Evolutionary conservation across 805 yeast species (phyloP), one percentile per base, ranked within the genome.

Genomic region (Ogataea methanolica): DNA sequence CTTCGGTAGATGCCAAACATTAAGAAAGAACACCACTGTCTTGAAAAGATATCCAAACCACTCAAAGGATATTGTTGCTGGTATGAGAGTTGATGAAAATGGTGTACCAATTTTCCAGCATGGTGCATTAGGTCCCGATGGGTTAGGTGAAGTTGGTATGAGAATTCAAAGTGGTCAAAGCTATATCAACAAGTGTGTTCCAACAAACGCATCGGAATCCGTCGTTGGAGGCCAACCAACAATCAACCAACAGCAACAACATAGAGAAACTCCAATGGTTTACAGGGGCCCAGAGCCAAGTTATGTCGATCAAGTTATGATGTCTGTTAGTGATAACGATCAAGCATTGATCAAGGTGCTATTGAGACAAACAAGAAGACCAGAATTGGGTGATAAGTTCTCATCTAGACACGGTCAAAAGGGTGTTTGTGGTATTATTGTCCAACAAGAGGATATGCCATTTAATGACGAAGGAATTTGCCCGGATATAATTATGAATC

Each of bases 381-480:
- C 99, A 0, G 99, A 94, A 70, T 72, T 94, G 44, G 99, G 99
- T 55, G 99, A 94, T 63, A 94, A 94, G 68, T 94, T 94, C 62
- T 90, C 97, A 2, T 89, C 97, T 0, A 82, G 99, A 69, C 98
- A 92, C 71, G 99, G 99, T 36, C 99, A 92, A 67, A 92, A 92
- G 74, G 99, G 99, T 80, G 98, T 94, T 31, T 92, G 98, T 74
- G 98, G 99, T 70, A 89, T 94, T 57, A 94, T 92, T 66, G 97
- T 92, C 5, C 90, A 89, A 57, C 98, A 92, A 65, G 98, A 92
- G 58, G 99, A 92, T 62, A 76, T 92, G 76, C 99, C 99, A 14
- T 92, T 92, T 69, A 88, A 83, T 63, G 98, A 94, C 58, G 79
- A 83, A 49, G 99, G 99, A 64, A 79, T 94, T 23, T 74, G 81